These are phyloP conservation scores for Coelastrella sp. DNA, from an alignment of 139 green algal genomes.

Conservation along the genomic window DNA sequence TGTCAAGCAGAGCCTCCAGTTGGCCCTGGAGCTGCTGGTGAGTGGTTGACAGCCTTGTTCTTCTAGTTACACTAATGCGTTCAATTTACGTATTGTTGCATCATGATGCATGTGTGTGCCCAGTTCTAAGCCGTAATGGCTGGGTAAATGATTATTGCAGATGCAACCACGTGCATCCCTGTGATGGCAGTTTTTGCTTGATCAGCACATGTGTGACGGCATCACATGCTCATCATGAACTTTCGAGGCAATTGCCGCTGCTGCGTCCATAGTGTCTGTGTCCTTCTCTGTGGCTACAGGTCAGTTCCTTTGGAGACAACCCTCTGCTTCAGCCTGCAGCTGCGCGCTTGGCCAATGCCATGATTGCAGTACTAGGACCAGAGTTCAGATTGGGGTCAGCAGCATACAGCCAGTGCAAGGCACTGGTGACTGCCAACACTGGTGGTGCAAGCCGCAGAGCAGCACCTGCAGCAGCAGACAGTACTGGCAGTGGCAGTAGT, in stretches of 20 bases:
- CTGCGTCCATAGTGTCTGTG: not conserved
- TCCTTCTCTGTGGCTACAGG: constrained; percentile 35
- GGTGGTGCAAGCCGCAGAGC: not conserved
- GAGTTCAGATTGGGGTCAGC: constrained; percentile 80
- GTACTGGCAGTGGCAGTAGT: not conserved
- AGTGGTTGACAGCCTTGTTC: not conserved
- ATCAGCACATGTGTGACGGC: no score
- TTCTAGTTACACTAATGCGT: no score
- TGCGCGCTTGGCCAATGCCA: constrained; percentile 91
- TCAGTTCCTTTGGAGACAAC: constrained; percentile 56
- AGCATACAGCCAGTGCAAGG: constrained; percentile 75
- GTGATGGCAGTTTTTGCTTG: no score
- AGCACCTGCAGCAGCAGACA: constrained; percentile 1
- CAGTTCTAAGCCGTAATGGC: no score
- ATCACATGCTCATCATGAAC: not conserved
- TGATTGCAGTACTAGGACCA: constrained; percentile 89
- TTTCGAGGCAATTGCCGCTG: not conserved
- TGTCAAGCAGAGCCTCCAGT: constrained; percentile 63
- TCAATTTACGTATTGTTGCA: no score
- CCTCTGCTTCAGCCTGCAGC: constrained; percentile 71
- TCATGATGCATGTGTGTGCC: no score
- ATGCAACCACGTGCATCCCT: no score
- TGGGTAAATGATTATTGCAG: no score
- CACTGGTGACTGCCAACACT: constrained; percentile 60
- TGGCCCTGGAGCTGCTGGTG: constrained; percentile 75